phyloP scores from a whole-genome alignment of 179 eudicot genomes.

The Nepenthes alata region DNA sequence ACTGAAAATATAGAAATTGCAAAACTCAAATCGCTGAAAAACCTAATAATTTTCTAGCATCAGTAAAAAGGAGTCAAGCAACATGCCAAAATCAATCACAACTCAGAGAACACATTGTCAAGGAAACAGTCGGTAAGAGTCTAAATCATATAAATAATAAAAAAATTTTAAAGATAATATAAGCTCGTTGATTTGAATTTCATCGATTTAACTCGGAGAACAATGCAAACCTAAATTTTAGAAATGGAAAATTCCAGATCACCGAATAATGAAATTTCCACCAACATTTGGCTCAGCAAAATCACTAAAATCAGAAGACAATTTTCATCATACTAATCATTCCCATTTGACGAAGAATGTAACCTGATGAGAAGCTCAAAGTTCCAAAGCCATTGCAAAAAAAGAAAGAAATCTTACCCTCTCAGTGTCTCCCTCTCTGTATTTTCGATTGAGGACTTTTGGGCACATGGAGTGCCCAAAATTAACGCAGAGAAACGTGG shows the following conservation, averaged over 20 bases:
- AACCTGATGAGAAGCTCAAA: slow-evolving; percentile 4
- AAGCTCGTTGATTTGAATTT: not conserved
- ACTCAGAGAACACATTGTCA: no score
- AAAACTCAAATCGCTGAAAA: slow-evolving; percentile 12
- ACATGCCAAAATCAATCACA: slow-evolving; percentile 1
- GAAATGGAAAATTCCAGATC: slow-evolving; percentile 33
- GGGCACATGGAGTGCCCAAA: slow-evolving; percentile 10
- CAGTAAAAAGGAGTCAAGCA: not conserved
- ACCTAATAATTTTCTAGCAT: slow-evolving; percentile 2
- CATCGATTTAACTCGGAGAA: slow-evolving; percentile 3
- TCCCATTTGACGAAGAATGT: not conserved
- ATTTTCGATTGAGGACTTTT: slow-evolving; percentile 5
- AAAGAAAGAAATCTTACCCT: slow-evolving; percentile 3
- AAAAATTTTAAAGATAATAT: not conserved
- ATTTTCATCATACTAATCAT: not conserved
- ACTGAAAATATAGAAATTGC: not conserved
- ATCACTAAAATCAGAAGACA: no score
- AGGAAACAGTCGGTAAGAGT: no score
- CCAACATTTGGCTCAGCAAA: slow-evolving; percentile 13
- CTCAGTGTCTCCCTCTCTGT: slow-evolving; percentile 7
- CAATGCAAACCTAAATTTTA: slow-evolving; percentile 17
- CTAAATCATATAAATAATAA: no score
- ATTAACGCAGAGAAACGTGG: slow-evolving; percentile 30
- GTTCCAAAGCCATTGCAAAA: not conserved
- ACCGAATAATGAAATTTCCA: slow-evolving; percentile 14